These are phyloP conservation scores for Aspergillus ustus DNA, from an alignment of 2,329 filamentous ascomycete genomes.

Conservation along the genomic window DNA sequence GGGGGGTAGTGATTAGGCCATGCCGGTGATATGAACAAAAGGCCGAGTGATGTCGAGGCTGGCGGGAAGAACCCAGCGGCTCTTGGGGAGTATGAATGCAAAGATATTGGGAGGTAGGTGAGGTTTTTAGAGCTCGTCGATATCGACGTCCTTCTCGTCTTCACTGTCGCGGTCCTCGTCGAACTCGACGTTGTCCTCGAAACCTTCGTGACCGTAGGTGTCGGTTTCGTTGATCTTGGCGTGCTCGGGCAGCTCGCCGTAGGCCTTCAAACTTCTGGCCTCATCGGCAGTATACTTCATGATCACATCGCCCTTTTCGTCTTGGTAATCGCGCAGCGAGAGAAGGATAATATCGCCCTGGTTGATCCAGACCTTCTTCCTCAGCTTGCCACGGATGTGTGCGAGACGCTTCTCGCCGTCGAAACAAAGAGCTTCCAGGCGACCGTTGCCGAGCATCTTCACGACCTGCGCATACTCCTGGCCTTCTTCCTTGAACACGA, in stretches of 20 bases:
- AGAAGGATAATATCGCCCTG: slow-evolving; percentile 92
- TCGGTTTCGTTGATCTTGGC: slow-evolving; percentile 99
- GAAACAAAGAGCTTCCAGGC: slow-evolving; percentile 92
- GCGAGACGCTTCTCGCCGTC: slow-evolving; percentile 86
- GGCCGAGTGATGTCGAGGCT: slow-evolving; percentile 22
- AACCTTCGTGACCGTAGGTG: slow-evolving; percentile 83
- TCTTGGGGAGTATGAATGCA: slow-evolving; percentile 38
- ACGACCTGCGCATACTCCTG: slow-evolving; percentile 89
- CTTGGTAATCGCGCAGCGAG: slow-evolving; percentile 88
- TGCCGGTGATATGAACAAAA: slow-evolving; percentile 27
- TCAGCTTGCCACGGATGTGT: slow-evolving; percentile 91
- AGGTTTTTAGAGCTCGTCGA: slow-evolving; percentile 83
- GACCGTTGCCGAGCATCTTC: slow-evolving; percentile 96
- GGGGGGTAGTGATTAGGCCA: slow-evolving; percentile 11
- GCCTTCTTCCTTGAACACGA: slow-evolving; percentile 98
- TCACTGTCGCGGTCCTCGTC: slow-evolving; percentile 81
- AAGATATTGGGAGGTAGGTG: slow-evolving; percentile 29
- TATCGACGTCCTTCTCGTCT: slow-evolving; percentile 81
- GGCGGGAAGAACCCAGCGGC: slow-evolving; percentile 28
- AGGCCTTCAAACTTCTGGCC: slow-evolving; percentile 91
- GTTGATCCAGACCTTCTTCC: slow-evolving; percentile 99
- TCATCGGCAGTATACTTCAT: slow-evolving; percentile 97
- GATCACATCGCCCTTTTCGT: slow-evolving; percentile 91
- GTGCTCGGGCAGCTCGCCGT: slow-evolving; percentile 94
- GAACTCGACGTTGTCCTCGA: slow-evolving; percentile 98